Evolutionary conservation across 2,329 filamentous ascomycete species (phyloP), one percentile per base, ranked within the genome.

Genomic region (Aspergillus brasiliensis): DNA sequence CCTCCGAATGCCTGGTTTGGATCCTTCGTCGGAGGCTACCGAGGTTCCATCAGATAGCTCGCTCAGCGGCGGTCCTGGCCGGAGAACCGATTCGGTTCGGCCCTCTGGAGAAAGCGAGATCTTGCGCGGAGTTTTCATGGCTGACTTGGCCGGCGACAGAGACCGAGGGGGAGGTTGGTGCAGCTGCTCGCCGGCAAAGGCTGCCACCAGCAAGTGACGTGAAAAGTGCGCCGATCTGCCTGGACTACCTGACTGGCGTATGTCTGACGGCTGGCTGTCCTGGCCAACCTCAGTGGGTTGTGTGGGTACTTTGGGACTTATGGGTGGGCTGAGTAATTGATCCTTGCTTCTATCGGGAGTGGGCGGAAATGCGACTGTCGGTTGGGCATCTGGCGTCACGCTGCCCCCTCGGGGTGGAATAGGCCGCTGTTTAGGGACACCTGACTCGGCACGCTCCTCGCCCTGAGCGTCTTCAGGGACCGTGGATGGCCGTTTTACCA

Each of bases 71-170:
- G 73, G 74, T 47, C 66, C 66, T 13, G 65, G 61, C 42, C 72
- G 66, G 47, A 66, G 59, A 27, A 64, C 62, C 3, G 60, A 49
- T 15, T 65, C 59, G 5, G 65, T 47, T 23, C 65, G 68, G 66
- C 59, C 75, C 51, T 78, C 71, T 5, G 73, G 74, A 13, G 75
- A 76, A 21, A 71, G 52, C 15, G 71, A 73, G 37, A 77, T 78
- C 3, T 80, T 80, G 2, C 82, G 81, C 2, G 83, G 79, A 55
- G 82, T 76, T 69, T 88, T 88, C 65, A 88, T 69, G 0, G 85
- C 86, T 25, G 86, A 86, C 68, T 88, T 88, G 11, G 77, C 84
- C 5, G 86, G 86, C 6, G 86, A 88, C 3, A 86, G 71, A 2
- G 86, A 86, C 56, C 86, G 80, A 25, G 82, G 78, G 13, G 84